Base-by-base conservation (phyloP, 2,329 filamentous ascomycete genomes). In the Mycosphaerella arachidis region DNA sequence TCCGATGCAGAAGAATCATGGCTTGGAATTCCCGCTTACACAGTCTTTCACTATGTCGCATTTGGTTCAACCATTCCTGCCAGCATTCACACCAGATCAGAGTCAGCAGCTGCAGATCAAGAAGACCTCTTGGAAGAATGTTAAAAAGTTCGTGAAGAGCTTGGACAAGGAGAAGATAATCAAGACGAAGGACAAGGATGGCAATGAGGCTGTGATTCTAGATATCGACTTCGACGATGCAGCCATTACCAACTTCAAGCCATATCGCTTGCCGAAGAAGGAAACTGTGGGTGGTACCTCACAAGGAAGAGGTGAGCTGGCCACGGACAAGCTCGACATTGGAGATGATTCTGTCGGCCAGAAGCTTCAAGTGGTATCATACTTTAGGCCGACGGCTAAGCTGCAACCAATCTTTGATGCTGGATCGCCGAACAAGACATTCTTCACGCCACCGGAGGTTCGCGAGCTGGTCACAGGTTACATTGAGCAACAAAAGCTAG, bases 41-140 rank as follows among this genome's bases (percentile, higher is more conserved):
- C 85, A 86, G 51, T 88, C 86, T 0, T 80, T 81, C 27, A 76
- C 88, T 67, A 85, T 89, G 71, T 81, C 85, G 8, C 83, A 81
- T 56, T 78, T 89, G 57, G 81, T 88, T 20, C 84, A 86, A n/a
- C 86, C 86, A 1, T 87, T 85, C 67, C 78, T 89, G 1, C 86
- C 86, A 2, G 79, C 83, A 20, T 81, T 80, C 69, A 83, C 80
- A 10, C 75, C 83, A 5, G 77, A 80, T 20, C 79, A 85, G 67
- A 77, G 79, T 1, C 81, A 81, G 58, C 84, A 78, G 61, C 81
- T 86, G 55, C 84, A 86, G 64, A 86, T 89, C 72, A 89, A 88
- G 69, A 89, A 88, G 74, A 86, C 85, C 3, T 86, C 82, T 62
- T 88, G 84, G 84, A 89, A 89, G 74, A 88, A 84, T 62, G 81